Evolutionary conservation across 257 asterid genomes (phyloP).

Genomic region (Ligustrum vulgare): DNA sequence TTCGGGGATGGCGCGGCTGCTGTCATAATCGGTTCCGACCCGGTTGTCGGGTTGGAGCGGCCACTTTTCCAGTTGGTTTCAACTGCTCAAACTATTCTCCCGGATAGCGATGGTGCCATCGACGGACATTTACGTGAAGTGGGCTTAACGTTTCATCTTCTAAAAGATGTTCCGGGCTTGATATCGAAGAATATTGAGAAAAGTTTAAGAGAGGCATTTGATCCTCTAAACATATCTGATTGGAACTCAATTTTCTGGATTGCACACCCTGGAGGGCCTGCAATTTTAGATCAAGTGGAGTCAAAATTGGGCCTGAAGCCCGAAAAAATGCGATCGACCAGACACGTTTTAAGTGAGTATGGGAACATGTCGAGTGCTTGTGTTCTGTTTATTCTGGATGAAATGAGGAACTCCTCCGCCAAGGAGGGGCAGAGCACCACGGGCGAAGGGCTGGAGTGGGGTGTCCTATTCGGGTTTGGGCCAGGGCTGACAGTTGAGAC

Average conservation of each 20-base stretch:
- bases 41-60: constrained; percentile 41
- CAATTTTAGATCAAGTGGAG: constrained; percentile 66
- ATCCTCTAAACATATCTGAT: constrained; percentile 52
- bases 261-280: constrained; percentile 75
- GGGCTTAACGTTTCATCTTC: constrained; percentile 55
- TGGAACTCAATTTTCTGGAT: constrained; percentile 73
- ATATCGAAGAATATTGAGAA: constrained; percentile 52
- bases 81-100: constrained; percentile 60
- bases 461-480: constrained; percentile 72
- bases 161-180: constrained; percentile 50
- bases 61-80: constrained; percentile 59
- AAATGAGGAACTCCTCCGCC: constrained; percentile 63
- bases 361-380: constrained; percentile 74
- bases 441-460: constrained; percentile 78
- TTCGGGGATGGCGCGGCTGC: constrained; percentile 73
- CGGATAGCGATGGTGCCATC: constrained; percentile 54
- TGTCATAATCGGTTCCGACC: constrained; percentile 48
- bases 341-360: constrained; percentile 60
- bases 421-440: constrained; percentile 55
- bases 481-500: constrained; percentile 80
- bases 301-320: constrained; percentile 45
- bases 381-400: constrained; percentile 61
- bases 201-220: constrained; percentile 50
- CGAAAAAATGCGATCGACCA: constrained; percentile 43
- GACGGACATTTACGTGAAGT: constrained; percentile 61